phyloP scores from a whole-genome alignment of 2,329 filamentous ascomycete species.

The Pseudohalonectria lignicola region DNA sequence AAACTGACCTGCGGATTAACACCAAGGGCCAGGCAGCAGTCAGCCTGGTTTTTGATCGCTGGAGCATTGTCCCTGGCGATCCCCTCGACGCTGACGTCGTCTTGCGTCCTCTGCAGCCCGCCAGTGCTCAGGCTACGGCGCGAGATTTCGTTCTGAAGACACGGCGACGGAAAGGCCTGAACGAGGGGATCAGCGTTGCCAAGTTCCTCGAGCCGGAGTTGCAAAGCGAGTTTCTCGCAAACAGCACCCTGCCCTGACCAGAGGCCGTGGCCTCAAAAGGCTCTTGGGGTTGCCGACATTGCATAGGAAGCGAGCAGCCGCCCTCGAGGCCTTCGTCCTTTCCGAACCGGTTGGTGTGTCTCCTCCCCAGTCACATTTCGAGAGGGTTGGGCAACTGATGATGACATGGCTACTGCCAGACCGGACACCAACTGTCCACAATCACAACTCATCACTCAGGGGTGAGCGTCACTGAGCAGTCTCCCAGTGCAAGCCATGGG shows the following conservation, averaged over 20 bases:
- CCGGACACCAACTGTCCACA: too few species aligned
- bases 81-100: constrained; percentile 82
- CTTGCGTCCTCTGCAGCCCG: constrained; percentile 75
- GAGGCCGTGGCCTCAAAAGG: too few species aligned
- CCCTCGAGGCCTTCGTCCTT: too few species aligned
- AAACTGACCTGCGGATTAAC: constrained; percentile 92
- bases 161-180: constrained; percentile 80
- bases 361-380: too few species aligned
- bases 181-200: constrained; percentile 89
- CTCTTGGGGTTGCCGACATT: too few species aligned
- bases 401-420: too few species aligned
- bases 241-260: constrained; percentile 62
- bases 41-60: constrained; percentile 87
- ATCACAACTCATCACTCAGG: too few species aligned
- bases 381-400: too few species aligned
- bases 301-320: too few species aligned
- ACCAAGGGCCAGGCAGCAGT: constrained; percentile 89
- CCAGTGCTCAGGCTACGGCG: constrained; percentile 77
- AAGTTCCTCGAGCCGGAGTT: constrained; percentile 95
- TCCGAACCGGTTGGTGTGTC: too few species aligned
- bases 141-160: constrained; percentile 97
- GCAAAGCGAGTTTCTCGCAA: constrained; percentile 79
- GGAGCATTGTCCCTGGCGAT: constrained; percentile 92
- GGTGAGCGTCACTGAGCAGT: too few species aligned
- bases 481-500: too few species aligned